phyloP scores from a whole-genome alignment of 495 filamentous ascomycete species.

The Aspergillus homomorphus region DNA sequence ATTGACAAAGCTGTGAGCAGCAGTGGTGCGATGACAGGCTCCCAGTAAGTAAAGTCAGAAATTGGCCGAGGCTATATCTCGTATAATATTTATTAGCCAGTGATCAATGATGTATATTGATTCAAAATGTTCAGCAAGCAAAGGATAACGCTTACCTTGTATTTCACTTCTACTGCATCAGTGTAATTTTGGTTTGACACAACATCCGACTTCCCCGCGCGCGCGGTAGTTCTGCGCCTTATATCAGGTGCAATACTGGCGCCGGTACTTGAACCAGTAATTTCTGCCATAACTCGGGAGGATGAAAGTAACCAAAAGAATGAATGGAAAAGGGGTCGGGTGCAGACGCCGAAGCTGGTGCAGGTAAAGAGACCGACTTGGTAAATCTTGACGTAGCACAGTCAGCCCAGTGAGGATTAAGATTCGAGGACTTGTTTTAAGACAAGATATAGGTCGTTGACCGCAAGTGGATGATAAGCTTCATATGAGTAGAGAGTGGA shows the following conservation, averaged over 20 bases:
- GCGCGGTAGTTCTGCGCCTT: conserved; percentile 70
- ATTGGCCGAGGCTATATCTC: conserved; percentile 38
- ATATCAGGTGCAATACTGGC: conserved; percentile 62
- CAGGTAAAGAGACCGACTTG: neutral
- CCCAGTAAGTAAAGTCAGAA: conserved; percentile 69
- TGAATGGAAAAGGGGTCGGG: neutral
- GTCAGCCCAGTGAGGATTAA: neutral
- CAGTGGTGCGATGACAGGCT: conserved; percentile 82
- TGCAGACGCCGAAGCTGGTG: neutral
- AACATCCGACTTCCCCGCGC: conserved; percentile 38
- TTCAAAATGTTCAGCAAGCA: neutral
- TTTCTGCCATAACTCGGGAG: conserved; percentile 28
- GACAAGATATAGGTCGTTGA: neutral
- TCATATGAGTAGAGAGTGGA: neutral
- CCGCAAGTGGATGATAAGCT: neutral
- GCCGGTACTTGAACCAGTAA: conserved; percentile 59
- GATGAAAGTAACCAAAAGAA: conserved; percentile 5
- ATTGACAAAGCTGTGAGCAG: conserved; percentile 84
- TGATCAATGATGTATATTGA: neutral
- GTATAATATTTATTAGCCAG: conserved; percentile 9
- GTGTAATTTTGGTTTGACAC: conserved; percentile 40
- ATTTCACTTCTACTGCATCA: conserved; percentile 62
- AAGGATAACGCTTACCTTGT: conserved; percentile 24
- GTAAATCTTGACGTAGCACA: neutral
- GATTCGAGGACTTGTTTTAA: neutral